Base-by-base conservation (phyloP, 495 filamentous ascomycete genomes). In the Durotheca rogersii region DNA sequence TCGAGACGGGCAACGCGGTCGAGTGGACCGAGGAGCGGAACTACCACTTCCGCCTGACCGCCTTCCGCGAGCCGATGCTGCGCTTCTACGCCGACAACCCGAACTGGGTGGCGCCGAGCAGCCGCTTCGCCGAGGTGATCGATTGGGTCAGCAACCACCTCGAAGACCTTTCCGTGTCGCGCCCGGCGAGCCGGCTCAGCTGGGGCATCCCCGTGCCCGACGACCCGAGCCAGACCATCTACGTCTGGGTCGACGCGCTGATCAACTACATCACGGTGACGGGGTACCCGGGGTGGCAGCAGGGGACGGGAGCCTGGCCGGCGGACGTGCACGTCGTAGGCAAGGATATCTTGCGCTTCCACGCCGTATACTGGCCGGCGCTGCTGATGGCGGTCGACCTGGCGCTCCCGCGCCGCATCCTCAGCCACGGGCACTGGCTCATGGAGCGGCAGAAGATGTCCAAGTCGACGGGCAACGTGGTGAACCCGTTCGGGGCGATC, bases 341-440 rank as follows among this genome's bases (percentile, higher is more conserved):
- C 19, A 98, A 98, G 70, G 93, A 98, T 67, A 97, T 97, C 47
- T 70, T 93, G 43, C 83, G 93, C 17, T 98, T 98, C 68, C 94
- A 98, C 68, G 88, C 87, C 69, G 86, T 98, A 18, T 98, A 97
- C 75, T 98, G 93, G 93, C 93, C 93, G 0, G 93, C 93, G 1
- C 85, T 98, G 61, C 85, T 98, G 20, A 82, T 98, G 73, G 92
- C 92, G 3, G 73, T 97, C 18, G 85, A 85, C 50, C 72, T 98
- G 2, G 86, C 90, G 1, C 67, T 87, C n/a, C 92, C 93, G 4
- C 85, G 84, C 56, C 81, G 83, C 42, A 78, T 97, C 15, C 76
- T 97, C 0, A 87, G 88, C 14, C 93, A 97, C 61, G 90, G 85
- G 1, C 94, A 98, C 64, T 98, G 93, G 93, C 93, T 91, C 1